These are phyloP conservation scores for Suillus hirtellus DNA, from an alignment of 768 basidiomycete species.

Conservation along the genomic window DNA sequence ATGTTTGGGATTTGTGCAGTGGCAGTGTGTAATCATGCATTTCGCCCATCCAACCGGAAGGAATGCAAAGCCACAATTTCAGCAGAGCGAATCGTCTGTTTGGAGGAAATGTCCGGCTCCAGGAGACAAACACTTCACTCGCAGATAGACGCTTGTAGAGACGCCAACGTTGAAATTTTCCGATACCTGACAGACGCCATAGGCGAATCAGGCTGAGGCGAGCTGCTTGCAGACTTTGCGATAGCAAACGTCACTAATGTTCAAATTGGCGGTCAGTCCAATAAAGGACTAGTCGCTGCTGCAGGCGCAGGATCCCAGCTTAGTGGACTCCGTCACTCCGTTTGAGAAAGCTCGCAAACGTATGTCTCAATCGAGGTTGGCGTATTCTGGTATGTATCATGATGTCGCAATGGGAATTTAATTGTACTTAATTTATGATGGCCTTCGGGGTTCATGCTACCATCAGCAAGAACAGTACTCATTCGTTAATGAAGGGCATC, in stretches of 20 bases:
- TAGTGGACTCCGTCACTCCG: background rate
- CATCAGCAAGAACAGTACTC: conserved; percentile 27
- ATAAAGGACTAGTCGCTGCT: conserved; percentile 17
- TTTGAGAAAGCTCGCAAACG: background rate
- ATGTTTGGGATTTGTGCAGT: conserved; percentile 22
- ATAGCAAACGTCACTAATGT: conserved; percentile 29
- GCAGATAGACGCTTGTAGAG: background rate
- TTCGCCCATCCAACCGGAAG: conserved; percentile 15
- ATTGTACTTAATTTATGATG: conserved; percentile 22
- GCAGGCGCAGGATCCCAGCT: background rate
- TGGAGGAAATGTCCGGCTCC: conserved; percentile 11
- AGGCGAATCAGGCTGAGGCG: conserved; percentile 18
- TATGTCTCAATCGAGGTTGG: background rate
- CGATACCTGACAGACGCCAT: background rate
- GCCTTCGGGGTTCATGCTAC: conserved; percentile 26
- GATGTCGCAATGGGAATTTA: conserved; percentile 22
- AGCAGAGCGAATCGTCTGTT: conserved; percentile 22
- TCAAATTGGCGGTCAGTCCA: conserved; percentile 17
- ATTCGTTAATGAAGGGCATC: conserved; percentile 22
- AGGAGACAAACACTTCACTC: background rate
- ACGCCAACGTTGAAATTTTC: background rate
- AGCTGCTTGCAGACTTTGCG: conserved; percentile 22
- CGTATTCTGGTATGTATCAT: conserved; percentile 20
- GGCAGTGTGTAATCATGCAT: conserved; percentile 5
- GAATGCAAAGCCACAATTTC: conserved; percentile 29